Conservation (phyloP, 2,329 filamentous ascomycete species). For the Stagonosporopsis cucurbitacearum region DNA sequence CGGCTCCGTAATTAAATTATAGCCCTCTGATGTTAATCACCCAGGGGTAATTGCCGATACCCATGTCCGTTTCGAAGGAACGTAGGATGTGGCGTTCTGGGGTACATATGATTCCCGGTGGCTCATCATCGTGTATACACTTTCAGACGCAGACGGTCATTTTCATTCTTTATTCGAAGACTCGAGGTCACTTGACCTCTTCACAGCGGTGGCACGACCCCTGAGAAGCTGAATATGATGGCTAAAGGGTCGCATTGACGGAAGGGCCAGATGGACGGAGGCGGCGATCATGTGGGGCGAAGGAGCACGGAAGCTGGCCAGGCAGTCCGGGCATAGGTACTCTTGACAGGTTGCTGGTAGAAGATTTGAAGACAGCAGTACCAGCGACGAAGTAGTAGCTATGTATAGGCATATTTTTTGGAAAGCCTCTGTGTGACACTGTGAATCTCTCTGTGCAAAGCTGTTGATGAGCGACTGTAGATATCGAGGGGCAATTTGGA, state of each 20-base stretch:
- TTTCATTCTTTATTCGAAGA: background rate
- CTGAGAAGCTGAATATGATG: constrained; percentile 21
- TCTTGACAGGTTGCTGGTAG: no score
- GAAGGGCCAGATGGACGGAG: constrained; percentile 7
- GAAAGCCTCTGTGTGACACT: no score
- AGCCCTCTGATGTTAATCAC: constrained; percentile 31
- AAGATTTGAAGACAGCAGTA: no score
- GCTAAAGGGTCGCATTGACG: constrained; percentile 31
- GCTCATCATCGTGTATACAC: constrained; percentile 33
- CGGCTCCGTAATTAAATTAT: constrained; percentile 40
- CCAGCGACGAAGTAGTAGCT: no score
- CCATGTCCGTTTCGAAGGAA: constrained; percentile 30
- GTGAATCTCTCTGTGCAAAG: no score
- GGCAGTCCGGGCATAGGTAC: no score
- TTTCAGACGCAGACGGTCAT: background rate
- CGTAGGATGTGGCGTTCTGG: constrained; percentile 37
- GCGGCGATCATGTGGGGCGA: constrained; percentile 16
- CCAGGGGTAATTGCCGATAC: constrained; percentile 35
- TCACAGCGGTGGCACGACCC: constrained; percentile 19
- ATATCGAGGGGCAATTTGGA: background rate
- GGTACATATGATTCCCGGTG: constrained; percentile 38
- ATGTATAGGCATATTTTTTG: no score
- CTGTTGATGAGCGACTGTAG: background rate
- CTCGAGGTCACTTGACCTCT: constrained; percentile 5
- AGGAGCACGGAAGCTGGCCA: constrained; percentile 17